Percentiles rank a stretch among this genome's conserved stretches.
phyloP scores from a whole-genome alignment of 169 alveolate species.

The Cryptosporidium sp. region DNA sequence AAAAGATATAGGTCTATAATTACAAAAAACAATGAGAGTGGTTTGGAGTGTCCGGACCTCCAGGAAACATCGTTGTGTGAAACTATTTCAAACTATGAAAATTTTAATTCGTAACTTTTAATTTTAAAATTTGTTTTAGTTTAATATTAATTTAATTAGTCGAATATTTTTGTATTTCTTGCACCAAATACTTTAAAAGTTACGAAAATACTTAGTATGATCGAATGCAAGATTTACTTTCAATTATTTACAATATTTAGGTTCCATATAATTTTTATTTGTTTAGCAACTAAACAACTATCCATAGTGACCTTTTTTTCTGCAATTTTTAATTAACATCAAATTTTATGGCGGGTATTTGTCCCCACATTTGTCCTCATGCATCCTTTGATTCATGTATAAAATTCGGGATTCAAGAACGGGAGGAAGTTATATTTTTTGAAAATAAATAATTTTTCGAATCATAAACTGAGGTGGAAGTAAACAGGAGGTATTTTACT shows the following conservation, averaged over 20 bases:
- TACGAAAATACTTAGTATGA: no score
- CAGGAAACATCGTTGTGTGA: slow-evolving; percentile 42
- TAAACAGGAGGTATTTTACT: slow-evolving; percentile 3
- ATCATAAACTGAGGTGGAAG: background rate
- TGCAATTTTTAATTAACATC: background rate
- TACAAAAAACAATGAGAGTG: slow-evolving; percentile 19
- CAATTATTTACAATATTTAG: no score
- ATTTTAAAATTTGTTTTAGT: background rate
- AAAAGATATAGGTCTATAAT: slow-evolving; percentile 38
- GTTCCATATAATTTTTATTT: no score
- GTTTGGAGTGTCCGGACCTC: slow-evolving; percentile 56
- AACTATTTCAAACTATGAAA: background rate
- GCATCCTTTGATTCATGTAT: slow-evolving; percentile 63
- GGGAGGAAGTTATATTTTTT: background rate
- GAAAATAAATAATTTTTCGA: background rate
- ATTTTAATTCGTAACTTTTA: background rate
- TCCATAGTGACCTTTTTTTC: background rate
- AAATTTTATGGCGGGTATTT: slow-evolving; percentile 45
- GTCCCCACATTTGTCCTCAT: slow-evolving; percentile 77
- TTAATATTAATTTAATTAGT: background rate
- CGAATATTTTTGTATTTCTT: background rate
- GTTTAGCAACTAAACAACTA: background rate
- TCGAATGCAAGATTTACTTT: no score
- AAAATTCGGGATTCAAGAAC: slow-evolving; percentile 19
- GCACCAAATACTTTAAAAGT: no score